Base-by-base conservation (phyloP, 192 early-diverging fungal genomes). In the Phlyctochytrium bullatum region DNA sequence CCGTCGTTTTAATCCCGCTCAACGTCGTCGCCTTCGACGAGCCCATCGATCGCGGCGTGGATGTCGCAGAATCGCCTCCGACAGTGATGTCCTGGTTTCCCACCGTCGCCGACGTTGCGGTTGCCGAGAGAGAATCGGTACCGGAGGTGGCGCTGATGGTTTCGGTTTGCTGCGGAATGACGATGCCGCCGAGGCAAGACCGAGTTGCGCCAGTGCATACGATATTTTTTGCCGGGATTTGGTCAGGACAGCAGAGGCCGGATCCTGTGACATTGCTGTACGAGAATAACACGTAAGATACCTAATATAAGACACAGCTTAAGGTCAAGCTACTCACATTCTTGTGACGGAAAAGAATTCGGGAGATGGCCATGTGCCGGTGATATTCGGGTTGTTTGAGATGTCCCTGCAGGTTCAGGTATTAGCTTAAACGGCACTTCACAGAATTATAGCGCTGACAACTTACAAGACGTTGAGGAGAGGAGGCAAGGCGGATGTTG, bases 111-210 rank as follows among this genome's bases (percentile, higher is more conserved):
- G n/a, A n/a, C n/a, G n/a, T n/a, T n/a, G n/a, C n/a, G n/a, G n/a
- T n/a, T n/a, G n/a, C n/a, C n/a, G n/a, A n/a, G n/a, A n/a, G n/a
- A n/a, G n/a, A n/a, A n/a, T n/a, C n/a, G n/a, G n/a, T n/a, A n/a
- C n/a, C n/a, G n/a, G n/a, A n/a, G 40, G 40, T 47, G 40, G 40
- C 20, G 40, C 40, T 47, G 40, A 47, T 47, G 40, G 40, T 47
- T 47, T 47, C 10, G 40, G 40, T 47, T 47, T 20, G 10, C 6
- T 47, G 10, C 20, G 40, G 40, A 47, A 47, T 47, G 40, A 47
- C 40, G 40, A 47, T 47, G 40, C 40, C 40, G 6, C 40, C 40
- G 6, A 47, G 6, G 40, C 40, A 47, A 6, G 40, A 47, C 40
- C 20, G 40, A 6, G 40, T 47, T 6, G 40, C 40, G 6, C 40